Percentiles rank a stretch among this genome's conserved stretches.
Evolutionary conservation across 352 stramenopile genomes (phyloP).

Genomic region (Pythium coloratum): DNA sequence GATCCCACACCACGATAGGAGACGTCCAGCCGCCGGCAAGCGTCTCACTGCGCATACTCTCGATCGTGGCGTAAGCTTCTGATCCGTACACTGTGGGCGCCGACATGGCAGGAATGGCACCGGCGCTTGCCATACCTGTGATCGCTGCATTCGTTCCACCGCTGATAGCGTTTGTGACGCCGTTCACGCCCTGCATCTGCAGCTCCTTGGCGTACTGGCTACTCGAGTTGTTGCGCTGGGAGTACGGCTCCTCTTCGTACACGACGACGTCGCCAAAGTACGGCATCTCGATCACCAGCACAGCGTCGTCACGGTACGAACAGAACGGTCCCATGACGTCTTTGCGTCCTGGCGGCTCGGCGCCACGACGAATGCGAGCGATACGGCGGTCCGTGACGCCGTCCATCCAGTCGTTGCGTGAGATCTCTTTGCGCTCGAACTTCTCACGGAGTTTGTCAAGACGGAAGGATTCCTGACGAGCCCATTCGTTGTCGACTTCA

Average conservation of each 20-base stretch:
- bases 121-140: not conserved
- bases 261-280: constrained; percentile 92
- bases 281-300: constrained; percentile 89
- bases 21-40: constrained; percentile 26
- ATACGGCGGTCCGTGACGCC: constrained; percentile 86
- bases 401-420: constrained; percentile 91
- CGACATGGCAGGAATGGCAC: constrained; percentile 13
- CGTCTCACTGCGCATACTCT: constrained; percentile 14
- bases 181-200: constrained; percentile 8
- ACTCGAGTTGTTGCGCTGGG: constrained; percentile 52
- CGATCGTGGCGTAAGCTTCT: constrained; percentile 16
- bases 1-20: constrained; percentile 83
- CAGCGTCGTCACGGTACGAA: constrained; percentile 73
- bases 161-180: not conserved
- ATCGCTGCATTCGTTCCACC: not conserved
- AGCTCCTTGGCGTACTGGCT: constrained; percentile 25
- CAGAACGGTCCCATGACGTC: constrained; percentile 78
- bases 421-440: constrained; percentile 88
- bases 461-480: constrained; percentile 72
- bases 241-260: constrained; percentile 92
- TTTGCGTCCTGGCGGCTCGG: constrained; percentile 66
- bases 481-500: constrained; percentile 76
- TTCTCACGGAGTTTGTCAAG: constrained; percentile 88
- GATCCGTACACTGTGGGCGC: constrained; percentile 18
- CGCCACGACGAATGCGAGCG: constrained; percentile 76